Percentiles rank a stretch among this genome's conserved stretches.
phyloP scores from a whole-genome alignment of 805 yeast species.

The Candida khao-thaluensis region DNA sequence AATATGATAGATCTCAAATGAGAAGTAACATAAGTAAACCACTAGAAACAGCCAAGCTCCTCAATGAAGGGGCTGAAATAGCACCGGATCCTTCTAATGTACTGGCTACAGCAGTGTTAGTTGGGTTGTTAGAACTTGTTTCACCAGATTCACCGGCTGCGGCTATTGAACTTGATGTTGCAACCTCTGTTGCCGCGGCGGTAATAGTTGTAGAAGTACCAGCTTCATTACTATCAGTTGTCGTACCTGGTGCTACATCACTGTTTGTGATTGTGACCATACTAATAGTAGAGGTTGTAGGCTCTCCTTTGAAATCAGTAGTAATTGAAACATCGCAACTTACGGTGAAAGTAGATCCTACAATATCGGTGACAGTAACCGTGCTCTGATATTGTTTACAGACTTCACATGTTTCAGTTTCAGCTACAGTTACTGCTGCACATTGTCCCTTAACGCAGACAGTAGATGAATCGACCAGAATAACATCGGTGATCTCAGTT shows the following conservation, averaged over 20 bases:
- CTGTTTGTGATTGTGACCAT: too few relatives aligned
- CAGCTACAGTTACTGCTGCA: constrained; percentile 7
- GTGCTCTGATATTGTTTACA: constrained; percentile 13
- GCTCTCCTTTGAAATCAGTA: constrained; percentile 6
- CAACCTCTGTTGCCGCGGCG: neutral
- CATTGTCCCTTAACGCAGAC: constrained; percentile 9
- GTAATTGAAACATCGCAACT: constrained; percentile 16
- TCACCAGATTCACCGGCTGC: constrained; percentile 1
- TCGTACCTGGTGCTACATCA: too few relatives aligned
- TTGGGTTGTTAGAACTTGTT: neutral
- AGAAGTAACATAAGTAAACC: constrained; percentile 1
- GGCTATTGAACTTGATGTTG: neutral
- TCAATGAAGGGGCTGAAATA: too few relatives aligned
- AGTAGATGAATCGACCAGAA: constrained; percentile 1
- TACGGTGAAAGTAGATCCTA: constrained; percentile 17
- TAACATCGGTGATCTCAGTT: neutral
- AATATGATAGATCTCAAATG: neutral
- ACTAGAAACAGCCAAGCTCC: neutral
- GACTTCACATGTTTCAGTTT: constrained; percentile 11
- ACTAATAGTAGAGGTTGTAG: constrained; percentile 4
- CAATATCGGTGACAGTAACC: constrained; percentile 11
- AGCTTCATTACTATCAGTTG: neutral
- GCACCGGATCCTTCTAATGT: constrained; percentile 1
- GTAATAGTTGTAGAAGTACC: constrained; percentile 4
- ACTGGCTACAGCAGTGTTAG: neutral